Base-by-base conservation (phyloP, 495 filamentous ascomycete species). In the Collariella sp. region DNA sequence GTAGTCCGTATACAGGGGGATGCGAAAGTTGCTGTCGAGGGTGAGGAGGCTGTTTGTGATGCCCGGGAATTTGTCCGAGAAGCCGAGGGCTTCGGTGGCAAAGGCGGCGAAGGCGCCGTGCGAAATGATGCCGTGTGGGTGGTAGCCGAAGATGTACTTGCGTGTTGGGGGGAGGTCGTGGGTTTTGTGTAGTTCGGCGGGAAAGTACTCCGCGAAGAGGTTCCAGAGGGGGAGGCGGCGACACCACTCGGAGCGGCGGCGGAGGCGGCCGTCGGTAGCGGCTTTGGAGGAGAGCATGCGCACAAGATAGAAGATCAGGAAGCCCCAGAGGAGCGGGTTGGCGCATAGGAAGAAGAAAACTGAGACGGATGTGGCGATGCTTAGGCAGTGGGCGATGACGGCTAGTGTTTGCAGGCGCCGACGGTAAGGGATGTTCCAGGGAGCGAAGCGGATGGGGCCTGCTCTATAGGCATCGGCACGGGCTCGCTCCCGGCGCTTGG, bases 111-210 rank as follows among this genome's bases (percentile, higher is more conserved):
- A 96, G 1, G 94, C 93, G 35, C 93, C 93, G 63, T 96, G 88
- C 13, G 86, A 89, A 62, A 98, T 95, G 68, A 98, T 96, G 38
- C 93, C 93, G 67, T 97, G 91, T 0, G 91, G 91, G 64, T 96
- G 93, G 67, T 97, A 96, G 39, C 94, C 93, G 65, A 98, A 95
- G 59, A 98, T 91, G 72, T 97, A 98, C 71, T 97, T 97, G 53
- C 89, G 79, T 2, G 85, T 87, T 0, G 89, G 77, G 13, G 87
- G 80, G 2, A 98, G 82, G 46, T 86, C 71, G 59, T 84, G 76
- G 35, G 87, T 89, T 52, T 91, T 86, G 69, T 97, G 90, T 29
- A 98, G 79, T 29, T 79, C 77, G 12, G 89, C 86, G 1, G 93
- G 93, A 70, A 93, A 98, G 74, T 97, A 98, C 16, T 81, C 85